These are phyloP conservation scores for Dactylorhiza incarnata DNA, from an alignment of 106 monocot genomes.

Conservation along the genomic window DNA sequence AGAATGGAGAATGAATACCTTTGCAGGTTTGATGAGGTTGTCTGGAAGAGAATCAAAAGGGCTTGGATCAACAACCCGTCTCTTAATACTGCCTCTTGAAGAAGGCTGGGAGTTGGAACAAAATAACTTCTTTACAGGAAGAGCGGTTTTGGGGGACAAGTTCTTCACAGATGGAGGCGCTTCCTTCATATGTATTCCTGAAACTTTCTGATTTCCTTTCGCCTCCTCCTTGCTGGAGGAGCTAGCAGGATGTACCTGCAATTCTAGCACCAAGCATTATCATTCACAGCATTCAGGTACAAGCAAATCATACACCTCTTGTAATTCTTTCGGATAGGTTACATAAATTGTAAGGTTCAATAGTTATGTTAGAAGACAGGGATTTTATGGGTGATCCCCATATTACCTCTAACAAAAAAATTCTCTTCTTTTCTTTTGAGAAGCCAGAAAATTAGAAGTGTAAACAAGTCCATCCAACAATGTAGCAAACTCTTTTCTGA, in stretches of 20 bases:
- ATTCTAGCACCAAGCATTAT: conserved; percentile 31
- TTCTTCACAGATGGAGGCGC: conserved; percentile 11
- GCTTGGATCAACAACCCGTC: conserved; percentile 26
- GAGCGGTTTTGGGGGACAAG: conserved; percentile 12
- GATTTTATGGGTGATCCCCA: not conserved
- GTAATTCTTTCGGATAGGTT: not conserved
- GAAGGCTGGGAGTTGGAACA: conserved; percentile 13
- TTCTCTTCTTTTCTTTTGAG: not conserved
- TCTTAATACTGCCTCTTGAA: conserved; percentile 29
- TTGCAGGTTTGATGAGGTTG: conserved; percentile 56
- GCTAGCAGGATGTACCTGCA: conserved; percentile 37
- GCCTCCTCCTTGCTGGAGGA: conserved; percentile 6
- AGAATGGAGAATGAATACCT: conserved; percentile 32
- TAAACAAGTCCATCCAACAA: not conserved
- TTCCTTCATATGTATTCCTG: conserved; percentile 11
- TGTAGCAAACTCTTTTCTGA: not conserved
- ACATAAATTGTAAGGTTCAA: not conserved
- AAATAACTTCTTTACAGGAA: conserved; percentile 14
- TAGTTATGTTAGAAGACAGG: not conserved
- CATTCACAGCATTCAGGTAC: conserved; percentile 13
- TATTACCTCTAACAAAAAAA: not conserved
- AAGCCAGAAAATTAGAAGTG: not conserved
- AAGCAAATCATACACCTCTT: conserved; percentile 3
- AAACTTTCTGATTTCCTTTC: conserved; percentile 13
- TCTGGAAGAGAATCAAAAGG: conserved; percentile 74